These are phyloP conservation scores for Elymus sibiricus DNA, from an alignment of 176 grass and related monocot genomes.

Conservation along the genomic window DNA sequence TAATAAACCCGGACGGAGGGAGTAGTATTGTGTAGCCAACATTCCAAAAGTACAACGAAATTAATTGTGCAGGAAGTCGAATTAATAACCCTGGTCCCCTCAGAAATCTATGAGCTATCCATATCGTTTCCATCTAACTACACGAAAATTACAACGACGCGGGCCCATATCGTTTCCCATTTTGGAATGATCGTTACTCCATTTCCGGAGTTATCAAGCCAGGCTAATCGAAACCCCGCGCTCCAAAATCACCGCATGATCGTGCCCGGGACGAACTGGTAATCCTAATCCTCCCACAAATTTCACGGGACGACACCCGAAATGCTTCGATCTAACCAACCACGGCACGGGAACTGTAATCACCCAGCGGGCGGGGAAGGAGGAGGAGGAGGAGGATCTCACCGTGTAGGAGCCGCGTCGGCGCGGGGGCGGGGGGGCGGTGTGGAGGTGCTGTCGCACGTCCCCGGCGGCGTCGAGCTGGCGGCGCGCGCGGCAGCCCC, in stretches of 20 bases:
- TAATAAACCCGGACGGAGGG: too few relatives aligned
- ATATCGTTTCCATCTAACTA: background rate
- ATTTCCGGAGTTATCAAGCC: background rate
- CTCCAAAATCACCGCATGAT: background rate
- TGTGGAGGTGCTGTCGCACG: conserved; percentile 32
- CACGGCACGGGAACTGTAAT: background rate
- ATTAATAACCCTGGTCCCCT: background rate
- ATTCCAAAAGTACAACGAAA: too few relatives aligned
- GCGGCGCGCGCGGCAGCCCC: conserved; percentile 37
- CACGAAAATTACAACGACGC: background rate
- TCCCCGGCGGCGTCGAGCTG: conserved; percentile 41
- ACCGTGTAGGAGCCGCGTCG: conserved; percentile 47
- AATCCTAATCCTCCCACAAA: background rate
- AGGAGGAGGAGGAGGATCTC: background rate
- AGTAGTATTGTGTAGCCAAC: too few relatives aligned
- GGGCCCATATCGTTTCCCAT: background rate
- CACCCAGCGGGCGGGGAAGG: background rate
- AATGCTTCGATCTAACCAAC: background rate
- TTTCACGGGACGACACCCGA: background rate
- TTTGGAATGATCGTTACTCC: background rate
- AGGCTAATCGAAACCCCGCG: background rate
- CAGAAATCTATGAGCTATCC: background rate
- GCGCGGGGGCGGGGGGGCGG: conserved; percentile 26
- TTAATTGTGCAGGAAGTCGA: too few relatives aligned
- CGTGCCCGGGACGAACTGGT: background rate